Conservation (phyloP, 106 monocot genomes). For the Phalaenopsis equestris region DNA sequence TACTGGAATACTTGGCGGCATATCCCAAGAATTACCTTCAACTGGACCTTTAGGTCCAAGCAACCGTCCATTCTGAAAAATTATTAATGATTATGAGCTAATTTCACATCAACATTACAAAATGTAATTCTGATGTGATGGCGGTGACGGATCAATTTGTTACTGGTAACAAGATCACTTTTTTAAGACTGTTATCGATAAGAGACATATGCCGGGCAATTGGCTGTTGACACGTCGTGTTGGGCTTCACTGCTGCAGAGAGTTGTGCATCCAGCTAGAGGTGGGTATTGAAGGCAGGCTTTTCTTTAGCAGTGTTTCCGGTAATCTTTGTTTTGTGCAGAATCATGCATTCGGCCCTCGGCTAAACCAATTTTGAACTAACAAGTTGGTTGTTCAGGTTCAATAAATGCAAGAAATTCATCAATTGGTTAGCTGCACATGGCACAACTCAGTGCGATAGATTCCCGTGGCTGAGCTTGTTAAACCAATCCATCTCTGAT, state of each 20-base stretch:
- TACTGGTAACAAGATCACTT: too few relatives aligned
- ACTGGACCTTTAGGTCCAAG: background rate
- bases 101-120: too few relatives aligned
- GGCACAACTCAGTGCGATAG: background rate
- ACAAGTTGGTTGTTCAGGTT: background rate
- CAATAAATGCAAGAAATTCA: background rate
- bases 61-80: background rate
- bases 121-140: too few relatives aligned
- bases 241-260: too few relatives aligned
- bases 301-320: background rate
- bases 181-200: too few relatives aligned
- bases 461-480: background rate
- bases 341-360: background rate
- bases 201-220: too few relatives aligned
- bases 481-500: too few relatives aligned
- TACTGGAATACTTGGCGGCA: background rate
- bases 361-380: background rate
- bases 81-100: too few relatives aligned
- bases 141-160: too few relatives aligned
- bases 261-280: background rate
- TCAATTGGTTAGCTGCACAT: background rate
- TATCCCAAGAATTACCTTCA: background rate
- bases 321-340: background rate
- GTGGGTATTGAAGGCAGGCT: background rate
- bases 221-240: too few relatives aligned